These are phyloP conservation scores for Euphorbia corollata DNA, from an alignment of 441 rosid species.

Conservation along the genomic window DNA sequence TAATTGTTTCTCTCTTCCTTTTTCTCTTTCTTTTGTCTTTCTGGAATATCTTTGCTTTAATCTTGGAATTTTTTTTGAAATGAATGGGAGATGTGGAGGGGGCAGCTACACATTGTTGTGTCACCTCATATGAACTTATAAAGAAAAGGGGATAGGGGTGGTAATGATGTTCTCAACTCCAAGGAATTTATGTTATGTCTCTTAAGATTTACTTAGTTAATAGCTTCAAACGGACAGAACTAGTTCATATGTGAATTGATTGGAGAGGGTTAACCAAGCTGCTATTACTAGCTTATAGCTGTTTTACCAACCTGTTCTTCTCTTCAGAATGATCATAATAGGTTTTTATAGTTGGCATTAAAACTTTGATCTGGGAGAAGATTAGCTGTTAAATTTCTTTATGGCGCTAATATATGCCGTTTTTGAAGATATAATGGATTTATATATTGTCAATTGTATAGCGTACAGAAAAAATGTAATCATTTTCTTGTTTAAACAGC, in stretches of 20 bases:
- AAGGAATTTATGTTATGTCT: neutral
- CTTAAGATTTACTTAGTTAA: neutral
- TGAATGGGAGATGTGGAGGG: neutral
- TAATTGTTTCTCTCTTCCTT: constrained; percentile 3
- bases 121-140: neutral
- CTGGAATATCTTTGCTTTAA: neutral
- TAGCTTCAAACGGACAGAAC: too few relatives aligned
- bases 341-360: neutral
- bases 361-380: neutral
- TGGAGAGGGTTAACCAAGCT: neutral
- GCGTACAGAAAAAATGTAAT: constrained; percentile 1
- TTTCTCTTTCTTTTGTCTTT: neutral
- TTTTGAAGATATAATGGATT: neutral
- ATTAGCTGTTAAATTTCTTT: too few relatives aligned
- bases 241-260: too few relatives aligned
- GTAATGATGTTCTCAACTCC: neutral
- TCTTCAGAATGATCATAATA: neutral
- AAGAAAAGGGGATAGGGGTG: neutral
- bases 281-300: neutral
- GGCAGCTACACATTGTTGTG: neutral
- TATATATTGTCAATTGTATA: neutral
- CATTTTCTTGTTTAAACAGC: neutral
- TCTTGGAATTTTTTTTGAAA: neutral
- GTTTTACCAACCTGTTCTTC: neutral
- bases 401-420: neutral